Evolutionary conservation across 208 protist genomes (phyloP).

Genomic region (Endotrypanum monterogeii): DNA sequence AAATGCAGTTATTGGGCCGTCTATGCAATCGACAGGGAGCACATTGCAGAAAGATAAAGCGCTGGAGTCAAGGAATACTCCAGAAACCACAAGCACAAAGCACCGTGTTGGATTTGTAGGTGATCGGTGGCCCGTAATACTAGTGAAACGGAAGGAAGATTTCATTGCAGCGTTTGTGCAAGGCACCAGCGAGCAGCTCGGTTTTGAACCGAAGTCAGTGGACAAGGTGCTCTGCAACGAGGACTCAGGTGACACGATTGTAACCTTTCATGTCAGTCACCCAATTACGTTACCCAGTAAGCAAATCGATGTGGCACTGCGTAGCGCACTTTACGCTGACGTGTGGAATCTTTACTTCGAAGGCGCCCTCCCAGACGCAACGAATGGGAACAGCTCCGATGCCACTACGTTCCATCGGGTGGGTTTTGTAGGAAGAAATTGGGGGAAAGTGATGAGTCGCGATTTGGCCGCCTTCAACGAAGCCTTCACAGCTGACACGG

Average conservation of each 20-base stretch:
- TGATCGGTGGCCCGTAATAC: conserved; percentile 44
- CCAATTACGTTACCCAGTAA: conserved; percentile 29
- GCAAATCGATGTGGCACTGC: conserved; percentile 49
- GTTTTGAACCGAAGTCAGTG: conserved; percentile 37
- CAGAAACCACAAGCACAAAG: conserved; percentile 23
- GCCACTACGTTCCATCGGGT: conserved; percentile 68
- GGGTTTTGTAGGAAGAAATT: conserved; percentile 67
- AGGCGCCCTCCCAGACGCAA: neutral
- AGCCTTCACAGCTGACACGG: conserved; percentile 56
- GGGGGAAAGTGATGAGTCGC: conserved; percentile 36
- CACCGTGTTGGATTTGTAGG: conserved; percentile 77
- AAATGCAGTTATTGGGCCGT: neutral
- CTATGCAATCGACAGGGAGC: neutral
- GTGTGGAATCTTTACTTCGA: conserved; percentile 71
- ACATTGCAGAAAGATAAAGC: neutral
- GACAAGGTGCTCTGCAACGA: conserved; percentile 48
- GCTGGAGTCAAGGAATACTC: neutral
- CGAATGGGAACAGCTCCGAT: neutral
- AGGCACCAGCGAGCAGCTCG: conserved; percentile 39
- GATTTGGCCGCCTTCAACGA: conserved; percentile 41
- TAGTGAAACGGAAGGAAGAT: conserved; percentile 29
- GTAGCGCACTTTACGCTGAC: conserved; percentile 48
- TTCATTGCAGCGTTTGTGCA: conserved; percentile 48
- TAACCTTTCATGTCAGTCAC: conserved; percentile 54
- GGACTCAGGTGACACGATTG: conserved; percentile 62